Percentiles rank a stretch among this genome's conserved stretches.
Conservation (phyloP, 306 rosid genomes). For the Rosa multiflora region DNA sequence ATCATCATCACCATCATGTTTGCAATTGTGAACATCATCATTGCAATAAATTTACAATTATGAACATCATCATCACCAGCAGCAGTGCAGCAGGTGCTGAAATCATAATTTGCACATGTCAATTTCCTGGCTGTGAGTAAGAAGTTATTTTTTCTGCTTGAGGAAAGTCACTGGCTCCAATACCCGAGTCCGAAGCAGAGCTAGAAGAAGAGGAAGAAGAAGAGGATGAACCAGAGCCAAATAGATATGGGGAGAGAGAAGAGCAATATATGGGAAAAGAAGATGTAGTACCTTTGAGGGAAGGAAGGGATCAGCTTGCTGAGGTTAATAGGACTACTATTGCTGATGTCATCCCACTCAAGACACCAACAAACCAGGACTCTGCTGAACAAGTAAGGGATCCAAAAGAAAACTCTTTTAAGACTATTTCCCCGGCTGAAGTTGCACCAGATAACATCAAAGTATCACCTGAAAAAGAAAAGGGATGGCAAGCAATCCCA, state of each 20-base stretch:
- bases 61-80: constrained; percentile 20
- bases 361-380: constrained; percentile 30
- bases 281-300: constrained; percentile 20
- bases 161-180: constrained; percentile 99
- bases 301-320: constrained; percentile 31
- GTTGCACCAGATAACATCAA: constrained; percentile 31
- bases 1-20: neutral
- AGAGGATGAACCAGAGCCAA: constrained; percentile 27
- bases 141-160: constrained; percentile 52
- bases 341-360: constrained; percentile 25
- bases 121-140: constrained; percentile 35
- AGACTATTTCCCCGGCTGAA: constrained; percentile 29
- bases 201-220: constrained; percentile 67
- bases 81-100: constrained; percentile 22
- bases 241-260: constrained; percentile 29
- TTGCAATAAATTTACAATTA: constrained; percentile 7
- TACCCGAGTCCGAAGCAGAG: constrained; percentile 92
- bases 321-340: constrained; percentile 32
- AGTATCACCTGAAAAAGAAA: constrained; percentile 41
- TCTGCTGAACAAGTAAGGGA: constrained; percentile 41
- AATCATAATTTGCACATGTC: constrained; percentile 26
- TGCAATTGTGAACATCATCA: constrained; percentile 3
- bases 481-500: constrained; percentile 91
- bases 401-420: constrained; percentile 35
- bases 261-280: constrained; percentile 36